Conservation (phyloP, 306 rosid genomes). For the Corylus avellana region DNA sequence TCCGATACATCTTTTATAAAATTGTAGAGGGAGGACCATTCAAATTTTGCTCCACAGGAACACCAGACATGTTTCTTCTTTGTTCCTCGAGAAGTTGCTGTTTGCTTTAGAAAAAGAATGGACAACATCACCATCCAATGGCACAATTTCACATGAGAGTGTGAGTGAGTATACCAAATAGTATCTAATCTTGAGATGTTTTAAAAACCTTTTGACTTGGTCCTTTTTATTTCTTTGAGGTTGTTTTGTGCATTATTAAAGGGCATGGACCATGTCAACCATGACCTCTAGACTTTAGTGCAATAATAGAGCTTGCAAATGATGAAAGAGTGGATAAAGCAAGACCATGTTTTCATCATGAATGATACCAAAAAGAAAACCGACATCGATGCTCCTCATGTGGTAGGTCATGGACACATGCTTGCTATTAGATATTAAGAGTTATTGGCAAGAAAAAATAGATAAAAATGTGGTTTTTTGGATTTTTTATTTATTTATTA, state of each 20-base stretch:
- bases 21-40: conserved; percentile 10
- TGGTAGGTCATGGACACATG: conserved; percentile 15
- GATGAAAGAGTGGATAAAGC: conserved; percentile 15
- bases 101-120: conserved; percentile 30
- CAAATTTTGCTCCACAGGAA: conserved; percentile 17
- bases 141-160: conserved; percentile 32
- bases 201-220: conserved; percentile 26
- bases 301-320: conserved; percentile 49
- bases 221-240: conserved; percentile 33
- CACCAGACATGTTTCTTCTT: conserved; percentile 9
- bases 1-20: neutral
- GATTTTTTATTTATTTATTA: too few relatives aligned
- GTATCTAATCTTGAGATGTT: conserved; percentile 11
- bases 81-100: conserved; percentile 22
- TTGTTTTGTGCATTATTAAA: conserved; percentile 23
- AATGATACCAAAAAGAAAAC: conserved; percentile 19
- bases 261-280: conserved; percentile 34
- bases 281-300: conserved; percentile 18
- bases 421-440: neutral
- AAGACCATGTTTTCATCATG: conserved; percentile 35
- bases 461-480: too few relatives aligned
- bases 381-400: conserved; percentile 13
- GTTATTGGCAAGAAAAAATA: too few relatives aligned
- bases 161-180: conserved; percentile 14
- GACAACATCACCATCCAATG: conserved; percentile 28